Conservation (phyloP, 148 eudicot species). For the Chenopodium formosanum region DNA sequence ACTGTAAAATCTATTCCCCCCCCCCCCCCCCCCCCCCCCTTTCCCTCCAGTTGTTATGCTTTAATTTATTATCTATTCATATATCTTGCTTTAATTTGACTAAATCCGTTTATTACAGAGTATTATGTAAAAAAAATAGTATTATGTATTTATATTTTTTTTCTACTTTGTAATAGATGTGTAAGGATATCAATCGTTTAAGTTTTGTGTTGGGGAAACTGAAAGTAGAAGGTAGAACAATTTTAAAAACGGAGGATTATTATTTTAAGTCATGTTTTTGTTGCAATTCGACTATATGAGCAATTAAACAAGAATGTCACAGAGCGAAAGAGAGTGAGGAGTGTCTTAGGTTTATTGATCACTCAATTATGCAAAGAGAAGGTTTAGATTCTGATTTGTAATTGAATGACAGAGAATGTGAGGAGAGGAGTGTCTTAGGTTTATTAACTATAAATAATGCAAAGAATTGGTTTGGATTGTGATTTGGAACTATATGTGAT, state of each 20-base stretch:
- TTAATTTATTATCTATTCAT: no score
- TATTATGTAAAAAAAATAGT: no score
- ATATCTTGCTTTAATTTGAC: no score
- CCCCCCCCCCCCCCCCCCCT: no score
- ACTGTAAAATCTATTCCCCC: not conserved
- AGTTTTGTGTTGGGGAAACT: no score
- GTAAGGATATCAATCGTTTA: no score
- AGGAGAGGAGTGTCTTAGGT: not conserved
- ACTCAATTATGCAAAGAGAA: not conserved
- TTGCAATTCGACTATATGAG: not conserved
- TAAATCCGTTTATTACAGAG: no score
- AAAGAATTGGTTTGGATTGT: not conserved
- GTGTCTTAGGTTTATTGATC: not conserved
- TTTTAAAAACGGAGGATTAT: not conserved
- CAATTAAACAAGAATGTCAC: not conserved
- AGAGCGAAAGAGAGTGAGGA: not conserved
- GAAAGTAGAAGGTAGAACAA: no score
- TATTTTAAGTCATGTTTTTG: not conserved
- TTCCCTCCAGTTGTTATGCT: no score
- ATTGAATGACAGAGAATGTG: not conserved
- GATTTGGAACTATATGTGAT: not conserved
- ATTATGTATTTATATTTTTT: no score
- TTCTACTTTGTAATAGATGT: no score
- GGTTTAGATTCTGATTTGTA: not conserved
- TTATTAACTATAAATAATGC: not conserved